These are phyloP conservation scores for Strigomonas galati DNA, from an alignment of 208 protist genomes.

Conservation along the genomic window DNA sequence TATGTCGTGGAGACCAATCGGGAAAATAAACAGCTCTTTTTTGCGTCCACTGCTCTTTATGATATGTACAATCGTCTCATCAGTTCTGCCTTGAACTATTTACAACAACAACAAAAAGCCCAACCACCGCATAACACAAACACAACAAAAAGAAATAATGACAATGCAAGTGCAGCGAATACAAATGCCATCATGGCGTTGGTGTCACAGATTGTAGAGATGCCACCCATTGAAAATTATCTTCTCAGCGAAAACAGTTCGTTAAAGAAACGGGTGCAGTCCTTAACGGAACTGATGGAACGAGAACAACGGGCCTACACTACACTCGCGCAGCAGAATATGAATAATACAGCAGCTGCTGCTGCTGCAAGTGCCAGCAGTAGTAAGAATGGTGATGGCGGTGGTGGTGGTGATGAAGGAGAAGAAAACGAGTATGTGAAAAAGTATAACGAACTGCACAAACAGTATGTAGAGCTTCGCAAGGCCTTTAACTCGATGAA, in stretches of 20 bases:
- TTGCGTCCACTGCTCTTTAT: too few species aligned
- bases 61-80: too few species aligned
- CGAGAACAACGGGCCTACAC: neutral
- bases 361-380: too few species aligned
- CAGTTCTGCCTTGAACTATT: too few species aligned
- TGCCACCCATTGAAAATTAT: neutral
- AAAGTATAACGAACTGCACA: conserved; percentile 16
- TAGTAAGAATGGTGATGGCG: neutral
- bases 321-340: neutral
- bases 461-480: conserved; percentile 19
- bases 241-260: neutral
- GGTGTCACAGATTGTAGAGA: neutral
- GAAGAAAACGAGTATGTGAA: neutral
- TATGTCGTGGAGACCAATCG: conserved; percentile 4
- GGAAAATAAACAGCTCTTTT: too few species aligned
- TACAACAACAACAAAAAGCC: neutral
- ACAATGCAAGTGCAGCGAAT: neutral
- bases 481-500: conserved; percentile 23
- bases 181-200: neutral
- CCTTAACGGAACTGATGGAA: conserved; percentile 4
- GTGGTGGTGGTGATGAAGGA: neutral
- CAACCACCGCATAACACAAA: neutral
- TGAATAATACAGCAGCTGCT: too few species aligned
- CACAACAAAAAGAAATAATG: conserved; percentile 10
- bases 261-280: conserved; percentile 4